phyloP scores from a whole-genome alignment of 345 rosid species.

The Diplotaxis tenuifolia region DNA sequence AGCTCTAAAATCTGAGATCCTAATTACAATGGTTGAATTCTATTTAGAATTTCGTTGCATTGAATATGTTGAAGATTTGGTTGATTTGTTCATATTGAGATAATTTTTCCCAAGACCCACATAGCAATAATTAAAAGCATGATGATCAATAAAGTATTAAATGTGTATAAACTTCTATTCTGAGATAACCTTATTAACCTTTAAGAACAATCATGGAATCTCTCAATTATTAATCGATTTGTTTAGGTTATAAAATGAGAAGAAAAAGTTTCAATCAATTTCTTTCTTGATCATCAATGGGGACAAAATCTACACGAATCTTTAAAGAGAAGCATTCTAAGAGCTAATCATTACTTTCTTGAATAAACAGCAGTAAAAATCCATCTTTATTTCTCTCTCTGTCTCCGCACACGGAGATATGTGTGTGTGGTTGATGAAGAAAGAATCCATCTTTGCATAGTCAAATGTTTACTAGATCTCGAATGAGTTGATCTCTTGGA shows the following conservation, averaged over 20 bases:
- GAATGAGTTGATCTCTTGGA: constrained; percentile 3
- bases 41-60: background rate
- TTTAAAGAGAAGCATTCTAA: constrained; percentile 32
- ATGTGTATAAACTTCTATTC: constrained; percentile 11
- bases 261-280: constrained; percentile 12
- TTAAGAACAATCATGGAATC: constrained; percentile 26
- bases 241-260: constrained; percentile 28
- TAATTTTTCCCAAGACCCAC: constrained; percentile 10
- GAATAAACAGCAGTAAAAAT: constrained; percentile 15
- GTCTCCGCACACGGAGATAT: background rate
- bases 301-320: constrained; percentile 37
- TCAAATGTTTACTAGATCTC: background rate
- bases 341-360: constrained; percentile 36
- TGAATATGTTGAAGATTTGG: background rate
- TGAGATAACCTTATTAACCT: constrained; percentile 33
- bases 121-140: background rate
- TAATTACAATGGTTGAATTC: background rate
- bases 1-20: constrained; percentile 22
- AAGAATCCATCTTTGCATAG: constrained; percentile 2
- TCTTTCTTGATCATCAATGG: constrained; percentile 28
- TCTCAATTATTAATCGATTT: constrained; percentile 28
- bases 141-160: background rate
- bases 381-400: background rate
- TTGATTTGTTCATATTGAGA: constrained; percentile 4
- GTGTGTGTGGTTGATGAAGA: background rate